phyloP scores from a whole-genome alignment of 257 asterid species.

The Penstemon newberryi region DNA sequence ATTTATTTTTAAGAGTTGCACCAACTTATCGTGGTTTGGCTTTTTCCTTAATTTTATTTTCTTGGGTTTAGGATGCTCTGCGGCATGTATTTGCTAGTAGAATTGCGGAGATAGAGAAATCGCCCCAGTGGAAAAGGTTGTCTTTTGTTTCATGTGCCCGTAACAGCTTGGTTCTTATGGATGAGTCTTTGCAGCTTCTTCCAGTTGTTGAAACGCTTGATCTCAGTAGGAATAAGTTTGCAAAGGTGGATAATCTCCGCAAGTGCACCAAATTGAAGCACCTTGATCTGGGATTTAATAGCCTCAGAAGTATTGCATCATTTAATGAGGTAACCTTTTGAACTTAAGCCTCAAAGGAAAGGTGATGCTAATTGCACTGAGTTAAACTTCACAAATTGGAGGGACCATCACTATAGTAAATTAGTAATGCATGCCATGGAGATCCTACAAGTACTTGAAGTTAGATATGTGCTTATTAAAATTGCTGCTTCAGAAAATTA shows the following conservation, averaged over 20 bases:
- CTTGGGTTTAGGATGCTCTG: conserved; percentile 74
- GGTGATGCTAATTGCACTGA: conserved; percentile 12
- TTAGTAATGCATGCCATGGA: not conserved
- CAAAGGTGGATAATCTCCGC: conserved; percentile 86
- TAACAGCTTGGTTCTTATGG: conserved; percentile 87
- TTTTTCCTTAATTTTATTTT: no score
- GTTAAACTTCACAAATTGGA: conserved; percentile 11
- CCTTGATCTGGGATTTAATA: conserved; percentile 89
- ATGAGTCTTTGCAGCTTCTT: conserved; percentile 93
- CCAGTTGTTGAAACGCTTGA: conserved; percentile 91
- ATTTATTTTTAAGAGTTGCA: no score
- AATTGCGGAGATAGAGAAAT: conserved; percentile 79
- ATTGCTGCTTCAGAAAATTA: not conserved
- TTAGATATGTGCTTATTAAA: not conserved
- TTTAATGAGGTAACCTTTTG: conserved; percentile 66
- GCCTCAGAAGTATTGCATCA: conserved; percentile 75
- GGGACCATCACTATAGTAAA: conserved; percentile 2
- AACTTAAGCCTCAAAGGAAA: conserved; percentile 22
- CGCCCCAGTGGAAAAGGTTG: conserved; percentile 84
- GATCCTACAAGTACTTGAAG: conserved; percentile 2
- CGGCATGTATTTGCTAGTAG: conserved; percentile 90
- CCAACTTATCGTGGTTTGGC: no score
- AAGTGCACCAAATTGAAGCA: conserved; percentile 81
- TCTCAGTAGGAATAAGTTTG: conserved; percentile 85
- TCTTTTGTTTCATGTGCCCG: conserved; percentile 87